Evolutionary conservation across 352 stramenopile species (phyloP).

Genomic region (Phytophthora chlamydospora): DNA sequence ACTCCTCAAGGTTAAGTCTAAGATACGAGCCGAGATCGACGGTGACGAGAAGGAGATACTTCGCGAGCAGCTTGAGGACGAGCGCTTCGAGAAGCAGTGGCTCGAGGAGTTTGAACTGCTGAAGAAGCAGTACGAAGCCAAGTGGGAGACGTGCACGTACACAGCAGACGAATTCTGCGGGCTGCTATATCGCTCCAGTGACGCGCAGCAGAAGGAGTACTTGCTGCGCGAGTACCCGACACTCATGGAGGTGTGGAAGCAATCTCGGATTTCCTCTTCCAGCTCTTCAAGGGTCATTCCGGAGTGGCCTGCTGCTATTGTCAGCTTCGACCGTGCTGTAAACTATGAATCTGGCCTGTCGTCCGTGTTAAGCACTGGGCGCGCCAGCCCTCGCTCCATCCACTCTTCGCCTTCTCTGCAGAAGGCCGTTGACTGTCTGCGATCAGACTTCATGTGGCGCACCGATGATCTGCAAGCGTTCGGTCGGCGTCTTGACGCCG

Average conservation of each 20-base stretch:
- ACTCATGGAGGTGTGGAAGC: slow-evolving; percentile 64
- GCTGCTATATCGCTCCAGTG: slow-evolving; percentile 56
- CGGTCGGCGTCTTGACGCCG: slow-evolving; percentile 36
- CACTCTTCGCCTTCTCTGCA: slow-evolving; percentile 37
- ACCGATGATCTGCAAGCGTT: slow-evolving; percentile 40
- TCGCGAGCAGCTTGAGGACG: slow-evolving; percentile 48
- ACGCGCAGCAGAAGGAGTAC: slow-evolving; percentile 51
- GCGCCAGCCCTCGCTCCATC: slow-evolving; percentile 21
- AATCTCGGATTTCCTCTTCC: slow-evolving; percentile 20
- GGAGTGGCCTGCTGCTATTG: slow-evolving; percentile 45
- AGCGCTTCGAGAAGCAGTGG: slow-evolving; percentile 63
- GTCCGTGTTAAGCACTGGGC: not conserved
- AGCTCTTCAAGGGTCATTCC: slow-evolving; percentile 34
- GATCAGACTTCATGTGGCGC: slow-evolving; percentile 56
- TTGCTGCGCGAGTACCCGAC: slow-evolving; percentile 60
- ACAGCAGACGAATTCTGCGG: slow-evolving; percentile 73
- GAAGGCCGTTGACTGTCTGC: slow-evolving; percentile 37
- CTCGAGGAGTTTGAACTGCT: slow-evolving; percentile 62
- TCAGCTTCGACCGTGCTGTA: slow-evolving; percentile 24
- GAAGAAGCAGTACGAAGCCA: slow-evolving; percentile 47
- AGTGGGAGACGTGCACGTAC: slow-evolving; percentile 77
- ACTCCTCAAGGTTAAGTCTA: slow-evolving; percentile 61
- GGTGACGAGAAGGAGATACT: slow-evolving; percentile 39
- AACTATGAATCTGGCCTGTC: slow-evolving; percentile 16
- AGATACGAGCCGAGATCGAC: slow-evolving; percentile 63